These are phyloP conservation scores for Russula brevipes DNA, from an alignment of 768 basidiomycete species.

Conservation along the genomic window DNA sequence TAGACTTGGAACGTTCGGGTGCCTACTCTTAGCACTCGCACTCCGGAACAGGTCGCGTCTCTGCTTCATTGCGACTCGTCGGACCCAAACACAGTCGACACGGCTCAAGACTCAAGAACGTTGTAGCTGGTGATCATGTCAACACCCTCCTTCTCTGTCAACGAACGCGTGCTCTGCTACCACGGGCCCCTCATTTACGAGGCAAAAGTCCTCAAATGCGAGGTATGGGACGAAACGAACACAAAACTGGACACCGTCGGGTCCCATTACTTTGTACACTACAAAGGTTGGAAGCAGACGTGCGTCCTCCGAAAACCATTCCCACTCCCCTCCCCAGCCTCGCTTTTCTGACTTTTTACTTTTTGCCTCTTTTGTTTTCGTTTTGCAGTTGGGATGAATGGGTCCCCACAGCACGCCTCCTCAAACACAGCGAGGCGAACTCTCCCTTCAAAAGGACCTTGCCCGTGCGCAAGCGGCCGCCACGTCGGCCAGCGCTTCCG, in stretches of 20 bases:
- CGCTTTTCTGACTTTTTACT: conserved; percentile 2
- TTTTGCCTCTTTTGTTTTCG: not conserved
- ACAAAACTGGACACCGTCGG: conserved; percentile 59
- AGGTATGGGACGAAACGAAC: conserved; percentile 58
- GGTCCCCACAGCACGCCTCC: conserved; percentile 75
- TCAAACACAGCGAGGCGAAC: conserved; percentile 82
- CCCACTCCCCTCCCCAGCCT: not conserved
- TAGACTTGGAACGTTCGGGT: not conserved
- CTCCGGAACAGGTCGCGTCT: not conserved
- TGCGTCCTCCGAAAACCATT: conserved; percentile 35
- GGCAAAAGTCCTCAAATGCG: conserved; percentile 77
- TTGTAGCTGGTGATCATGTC: conserved; percentile 13
- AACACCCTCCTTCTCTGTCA: conserved; percentile 7
- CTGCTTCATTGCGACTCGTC: not conserved
- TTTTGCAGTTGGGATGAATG: conserved; percentile 88
- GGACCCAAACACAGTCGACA: not conserved
- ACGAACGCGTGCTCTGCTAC: conserved; percentile 84
- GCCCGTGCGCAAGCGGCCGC: conserved; percentile 41
- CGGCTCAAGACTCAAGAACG: not conserved
- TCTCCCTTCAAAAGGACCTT: conserved; percentile 71
- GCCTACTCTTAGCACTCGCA: not conserved
- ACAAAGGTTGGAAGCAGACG: conserved; percentile 99
- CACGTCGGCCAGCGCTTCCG: conserved; percentile 34
- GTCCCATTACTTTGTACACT: conserved; percentile 91
- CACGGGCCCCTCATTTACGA: conserved; percentile 96